Evolutionary conservation across 2,329 filamentous ascomycete species (phyloP), one percentile per base, ranked within the genome.

Genomic region (Eurotiales sp.): DNA sequence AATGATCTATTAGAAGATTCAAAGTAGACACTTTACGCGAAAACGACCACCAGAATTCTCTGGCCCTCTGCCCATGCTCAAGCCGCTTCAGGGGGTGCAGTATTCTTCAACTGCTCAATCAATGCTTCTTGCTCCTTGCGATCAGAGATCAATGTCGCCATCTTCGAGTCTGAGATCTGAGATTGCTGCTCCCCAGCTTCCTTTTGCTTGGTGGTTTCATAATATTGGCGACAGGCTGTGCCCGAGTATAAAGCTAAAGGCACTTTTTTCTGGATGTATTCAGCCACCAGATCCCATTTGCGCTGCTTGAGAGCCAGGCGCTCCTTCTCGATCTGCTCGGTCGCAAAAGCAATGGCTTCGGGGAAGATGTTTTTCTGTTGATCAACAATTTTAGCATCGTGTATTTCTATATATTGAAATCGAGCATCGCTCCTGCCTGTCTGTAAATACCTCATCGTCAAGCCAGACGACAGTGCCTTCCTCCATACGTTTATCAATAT

Each of bases 381-480:
- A 39, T 19, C 67, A 66, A 14, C 75, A n/a, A 67, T n/a, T 74
- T 71, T 17, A 67, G 59, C 2, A 11, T 37, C 34, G 21, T 11
- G 11, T 10, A 37, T 37, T 37, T 17, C 3, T 11, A 29, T 15
- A 44, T 27, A 27, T 30, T 5, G 40, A n/a, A 21, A 4, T 7
- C 29, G 8, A 25, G n/a, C n/a, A n/a, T n/a, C n/a, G n/a, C n/a
- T n/a, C n/a, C n/a, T n/a, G n/a, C n/a, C n/a, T n/a, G n/a, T n/a
- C n/a, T n/a, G n/a, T n/a, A n/a, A n/a, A n/a, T n/a, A n/a, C n/a
- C 43, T 14, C 62, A 77, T n/a, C 76, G 60, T 80, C 77, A 15
- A 74, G 68, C 77, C 77, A 80, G 57, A 76, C 75, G 45, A 68
- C 74, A 54, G 23, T 74, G 61, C 34, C 76, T 71, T 45, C 74